A percentile compares a stretch with the other conserved stretches of the same genome.
Evolutionary conservation across 495 filamentous ascomycete species (phyloP).

Genomic region (Podospora conica): DNA sequence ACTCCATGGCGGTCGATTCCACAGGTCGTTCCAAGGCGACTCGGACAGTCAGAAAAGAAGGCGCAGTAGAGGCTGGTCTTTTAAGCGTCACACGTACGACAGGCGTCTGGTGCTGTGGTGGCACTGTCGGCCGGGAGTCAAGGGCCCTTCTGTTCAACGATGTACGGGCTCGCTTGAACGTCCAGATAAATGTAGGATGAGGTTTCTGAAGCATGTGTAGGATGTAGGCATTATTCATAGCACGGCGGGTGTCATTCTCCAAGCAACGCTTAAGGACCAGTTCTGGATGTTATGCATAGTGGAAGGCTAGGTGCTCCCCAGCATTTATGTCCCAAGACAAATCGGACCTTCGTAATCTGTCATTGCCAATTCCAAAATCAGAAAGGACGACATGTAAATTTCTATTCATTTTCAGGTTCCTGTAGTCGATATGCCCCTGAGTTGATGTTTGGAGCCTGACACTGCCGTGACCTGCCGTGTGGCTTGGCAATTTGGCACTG

Average conservation of each 20-base stretch:
- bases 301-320: too few species aligned
- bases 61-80: conserved; percentile 18
- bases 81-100: neutral
- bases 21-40: conserved; percentile 41
- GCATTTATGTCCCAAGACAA: too few species aligned
- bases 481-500: neutral
- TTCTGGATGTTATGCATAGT: too few species aligned
- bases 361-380: neutral
- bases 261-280: too few species aligned
- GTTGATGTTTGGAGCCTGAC: neutral
- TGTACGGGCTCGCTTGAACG: neutral
- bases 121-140: neutral
- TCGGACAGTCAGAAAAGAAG: conserved; percentile 24
- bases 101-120: neutral
- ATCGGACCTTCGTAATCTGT: too few species aligned
- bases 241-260: neutral
- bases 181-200: neutral
- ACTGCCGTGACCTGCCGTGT: neutral
- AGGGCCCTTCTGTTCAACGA: neutral
- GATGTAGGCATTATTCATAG: too few species aligned
- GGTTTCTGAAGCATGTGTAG: neutral
- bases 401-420: neutral
- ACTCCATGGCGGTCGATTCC: conserved; percentile 57
- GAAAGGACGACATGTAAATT: accelerated
- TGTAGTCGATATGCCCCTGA: neutral